Evolutionary conservation across 2,329 filamentous ascomycete species (phyloP).

Genomic region (Parastagonospora avenae): DNA sequence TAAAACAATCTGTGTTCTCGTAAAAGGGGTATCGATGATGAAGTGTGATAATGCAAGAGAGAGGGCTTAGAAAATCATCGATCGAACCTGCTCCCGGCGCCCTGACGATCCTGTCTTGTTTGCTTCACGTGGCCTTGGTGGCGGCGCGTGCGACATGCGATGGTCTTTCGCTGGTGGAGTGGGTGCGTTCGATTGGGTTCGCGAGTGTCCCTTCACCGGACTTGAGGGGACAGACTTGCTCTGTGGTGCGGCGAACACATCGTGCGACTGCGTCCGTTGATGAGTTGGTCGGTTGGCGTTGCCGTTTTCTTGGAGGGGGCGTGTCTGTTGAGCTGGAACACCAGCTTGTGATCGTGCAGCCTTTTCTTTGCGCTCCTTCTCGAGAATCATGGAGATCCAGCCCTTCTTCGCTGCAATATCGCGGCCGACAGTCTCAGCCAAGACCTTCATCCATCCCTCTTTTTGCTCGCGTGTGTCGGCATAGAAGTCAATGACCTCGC

Average conservation of each 20-base stretch:
- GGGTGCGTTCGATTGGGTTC: slow-evolving; percentile 38
- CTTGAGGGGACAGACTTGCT: slow-evolving; percentile 35
- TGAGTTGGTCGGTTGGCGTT: slow-evolving; percentile 25
- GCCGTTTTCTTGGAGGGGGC: slow-evolving; percentile 24
- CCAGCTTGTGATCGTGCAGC: slow-evolving; percentile 25
- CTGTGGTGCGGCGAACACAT: slow-evolving; percentile 14
- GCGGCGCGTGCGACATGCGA: slow-evolving; percentile 30
- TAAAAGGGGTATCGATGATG: slow-evolving; percentile 30
- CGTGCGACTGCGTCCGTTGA: slow-evolving; percentile 40
- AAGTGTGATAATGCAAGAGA: slow-evolving; percentile 9
- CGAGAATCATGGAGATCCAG: slow-evolving; percentile 67
- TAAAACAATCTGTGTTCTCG: slow-evolving; percentile 12
- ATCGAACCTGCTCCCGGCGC: slow-evolving; percentile 48
- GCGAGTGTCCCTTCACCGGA: slow-evolving; percentile 39
- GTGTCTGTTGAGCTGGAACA: slow-evolving; percentile 27
- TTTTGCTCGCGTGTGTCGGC: slow-evolving; percentile 87
- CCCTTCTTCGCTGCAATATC: slow-evolving; percentile 56
- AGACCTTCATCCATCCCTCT: slow-evolving; percentile 90
- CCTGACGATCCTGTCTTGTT: slow-evolving; percentile 14
- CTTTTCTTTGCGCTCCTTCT: slow-evolving; percentile 49
- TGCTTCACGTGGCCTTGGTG: slow-evolving; percentile 42
- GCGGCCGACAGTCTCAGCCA: slow-evolving; percentile 72
- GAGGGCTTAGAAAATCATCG: slow-evolving; percentile 47
- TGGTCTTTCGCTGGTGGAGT: slow-evolving; percentile 38
- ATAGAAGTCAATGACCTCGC: slow-evolving; percentile 98